Evolutionary conservation across 495 filamentous ascomycete genomes (phyloP).

Genomic region (Antarctomyces pellizariae): DNA sequence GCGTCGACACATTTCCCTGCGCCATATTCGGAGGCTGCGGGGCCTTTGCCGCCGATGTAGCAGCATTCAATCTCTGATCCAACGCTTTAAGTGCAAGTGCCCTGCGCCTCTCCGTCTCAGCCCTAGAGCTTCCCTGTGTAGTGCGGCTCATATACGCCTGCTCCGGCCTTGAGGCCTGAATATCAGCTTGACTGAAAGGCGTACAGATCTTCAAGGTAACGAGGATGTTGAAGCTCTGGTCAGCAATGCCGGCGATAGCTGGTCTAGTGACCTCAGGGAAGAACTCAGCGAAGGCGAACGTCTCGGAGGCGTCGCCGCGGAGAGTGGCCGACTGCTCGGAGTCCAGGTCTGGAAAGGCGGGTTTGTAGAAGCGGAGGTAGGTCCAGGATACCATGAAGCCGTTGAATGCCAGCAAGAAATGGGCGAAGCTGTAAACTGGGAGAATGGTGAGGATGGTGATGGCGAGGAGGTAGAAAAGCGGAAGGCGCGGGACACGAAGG

Average conservation of each 20-base stretch:
- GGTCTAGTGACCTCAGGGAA: slow-evolving; percentile 76
- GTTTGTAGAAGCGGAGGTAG: slow-evolving; percentile 88
- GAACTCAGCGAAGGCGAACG: slow-evolving; percentile 84
- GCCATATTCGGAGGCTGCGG: slow-evolving; percentile 16
- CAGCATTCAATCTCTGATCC: slow-evolving; percentile 75
- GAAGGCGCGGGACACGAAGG: slow-evolving; percentile 75
- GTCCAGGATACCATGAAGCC: slow-evolving; percentile 82
- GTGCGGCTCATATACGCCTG: slow-evolving; percentile 34
- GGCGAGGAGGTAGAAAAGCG: slow-evolving; percentile 60
- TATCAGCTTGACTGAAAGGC: slow-evolving; percentile 70
- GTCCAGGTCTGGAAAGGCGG: slow-evolving; percentile 34
- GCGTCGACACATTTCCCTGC: slow-evolving; percentile 21
- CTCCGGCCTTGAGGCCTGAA: slow-evolving; percentile 40
- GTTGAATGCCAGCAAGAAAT: slow-evolving; percentile 53
- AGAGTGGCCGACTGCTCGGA: slow-evolving; percentile 37
- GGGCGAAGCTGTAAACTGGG: slow-evolving; percentile 67
- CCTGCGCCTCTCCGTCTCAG: slow-evolving; percentile 77
- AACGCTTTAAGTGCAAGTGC: slow-evolving; percentile 76
- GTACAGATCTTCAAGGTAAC: slow-evolving; percentile 53
- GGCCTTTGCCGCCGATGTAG: slow-evolving; percentile 22
- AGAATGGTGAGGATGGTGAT: slow-evolving; percentile 55
- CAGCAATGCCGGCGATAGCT: slow-evolving; percentile 46
- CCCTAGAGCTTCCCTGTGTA: slow-evolving; percentile 48
- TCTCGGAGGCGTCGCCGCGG: slow-evolving; percentile 80
- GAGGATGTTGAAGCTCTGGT: slow-evolving; percentile 48